These are phyloP conservation scores for Vaccinium macrocarpon DNA, from an alignment of 148 eudicot species.

Conservation along the genomic window DNA sequence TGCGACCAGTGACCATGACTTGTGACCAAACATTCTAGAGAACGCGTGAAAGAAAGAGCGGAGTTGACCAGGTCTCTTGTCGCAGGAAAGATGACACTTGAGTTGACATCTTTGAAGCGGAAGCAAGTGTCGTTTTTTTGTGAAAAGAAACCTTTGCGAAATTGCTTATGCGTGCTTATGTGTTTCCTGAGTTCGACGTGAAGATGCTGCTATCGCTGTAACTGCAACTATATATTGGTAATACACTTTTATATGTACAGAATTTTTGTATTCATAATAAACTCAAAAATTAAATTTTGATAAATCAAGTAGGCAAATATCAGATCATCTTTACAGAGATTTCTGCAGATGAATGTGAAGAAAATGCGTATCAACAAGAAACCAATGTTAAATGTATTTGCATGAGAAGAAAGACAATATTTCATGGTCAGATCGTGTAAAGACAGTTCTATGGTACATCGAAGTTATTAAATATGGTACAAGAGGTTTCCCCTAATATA, in stretches of 20 bases:
- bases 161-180: neutral
- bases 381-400: neutral
- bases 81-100: constrained; percentile 27
- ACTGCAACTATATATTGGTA: neutral
- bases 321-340: neutral
- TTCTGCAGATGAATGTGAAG: neutral
- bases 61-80: constrained; percentile 12
- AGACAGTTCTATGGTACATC: neutral
- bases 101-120: neutral
- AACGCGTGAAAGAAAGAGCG: neutral
- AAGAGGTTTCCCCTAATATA: neutral
- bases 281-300: neutral
- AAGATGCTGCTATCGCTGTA: neutral
- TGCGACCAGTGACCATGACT: too few species aligned
- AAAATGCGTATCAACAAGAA: neutral
- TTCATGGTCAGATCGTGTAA: constrained; percentile 5
- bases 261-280: too few species aligned
- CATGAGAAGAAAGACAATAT: neutral
- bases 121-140: neutral
- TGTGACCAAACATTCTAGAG: neutral
- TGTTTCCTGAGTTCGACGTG: neutral
- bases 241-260: too few species aligned
- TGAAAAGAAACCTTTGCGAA: neutral
- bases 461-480: neutral
- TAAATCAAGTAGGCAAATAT: neutral